Evolutionary conservation across 371 early-diverging fungal genomes (phyloP).

Genomic region (Mortierella sp.): DNA sequence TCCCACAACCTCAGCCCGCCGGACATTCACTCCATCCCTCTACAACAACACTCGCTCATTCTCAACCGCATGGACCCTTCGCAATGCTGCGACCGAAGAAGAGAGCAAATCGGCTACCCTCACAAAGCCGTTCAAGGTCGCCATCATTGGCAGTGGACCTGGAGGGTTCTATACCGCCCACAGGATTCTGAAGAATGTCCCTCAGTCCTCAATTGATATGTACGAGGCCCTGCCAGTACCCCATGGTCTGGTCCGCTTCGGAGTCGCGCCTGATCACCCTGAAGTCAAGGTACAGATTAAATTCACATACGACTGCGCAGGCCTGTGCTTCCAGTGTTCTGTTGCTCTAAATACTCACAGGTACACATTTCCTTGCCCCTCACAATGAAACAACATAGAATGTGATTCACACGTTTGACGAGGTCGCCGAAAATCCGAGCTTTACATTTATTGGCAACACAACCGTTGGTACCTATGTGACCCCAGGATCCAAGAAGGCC

Average conservation of each 20-base stretch:
- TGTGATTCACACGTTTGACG: conserved; percentile 89
- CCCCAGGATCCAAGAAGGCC: conserved; percentile 58
- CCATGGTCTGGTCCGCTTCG: conserved; percentile 94
- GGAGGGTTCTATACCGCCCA: conserved; percentile 96
- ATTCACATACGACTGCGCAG: conserved; percentile 3
- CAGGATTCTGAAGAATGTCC: conserved; percentile 74
- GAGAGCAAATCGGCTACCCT: not conserved
- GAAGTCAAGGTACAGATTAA: conserved; percentile 89
- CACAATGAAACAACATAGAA: conserved; percentile 60
- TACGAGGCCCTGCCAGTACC: conserved; percentile 91
- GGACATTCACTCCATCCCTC: conserved; percentile 3
- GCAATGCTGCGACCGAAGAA: not conserved
- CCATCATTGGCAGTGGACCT: conserved; percentile 90
- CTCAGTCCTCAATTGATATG: conserved; percentile 81
- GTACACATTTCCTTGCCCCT: not conserved
- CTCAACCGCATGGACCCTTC: conserved; percentile 21
- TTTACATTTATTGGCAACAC: conserved; percentile 91
- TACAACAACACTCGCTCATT: conserved; percentile 24
- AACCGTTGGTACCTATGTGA: conserved; percentile 66
- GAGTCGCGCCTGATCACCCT: conserved; percentile 99
- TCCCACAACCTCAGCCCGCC: not conserved
- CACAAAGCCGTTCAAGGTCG: conserved; percentile 65
- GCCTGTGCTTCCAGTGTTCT: not conserved
- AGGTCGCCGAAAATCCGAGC: conserved; percentile 77
- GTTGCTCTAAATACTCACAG: not conserved